These are phyloP conservation scores for Suillus cothurnatus DNA, from an alignment of 768 basidiomycete genomes.

Conservation along the genomic window DNA sequence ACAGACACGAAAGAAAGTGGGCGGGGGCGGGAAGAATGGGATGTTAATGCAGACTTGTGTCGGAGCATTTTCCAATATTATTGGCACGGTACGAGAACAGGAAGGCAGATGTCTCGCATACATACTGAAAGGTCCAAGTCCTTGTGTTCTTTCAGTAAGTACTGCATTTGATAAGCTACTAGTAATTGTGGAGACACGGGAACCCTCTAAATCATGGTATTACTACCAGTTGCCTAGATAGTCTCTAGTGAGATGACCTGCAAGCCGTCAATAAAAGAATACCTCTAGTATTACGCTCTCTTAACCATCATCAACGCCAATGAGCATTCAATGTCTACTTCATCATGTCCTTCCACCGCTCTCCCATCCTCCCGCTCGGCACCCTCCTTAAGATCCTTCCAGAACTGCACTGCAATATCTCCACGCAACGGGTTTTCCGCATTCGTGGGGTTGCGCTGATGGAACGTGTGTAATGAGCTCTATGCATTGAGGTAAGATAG, in stretches of 20 bases:
- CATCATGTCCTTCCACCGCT: constrained; percentile 23
- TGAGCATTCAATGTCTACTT: constrained; percentile 44
- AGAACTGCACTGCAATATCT: constrained; percentile 66
- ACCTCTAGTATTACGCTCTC: neutral
- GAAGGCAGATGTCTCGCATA: too few species aligned
- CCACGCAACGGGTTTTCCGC: constrained; percentile 47
- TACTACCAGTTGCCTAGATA: neutral
- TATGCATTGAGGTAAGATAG: constrained; percentile 73
- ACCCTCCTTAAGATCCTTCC: constrained; percentile 51
- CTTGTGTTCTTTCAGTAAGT: neutral
- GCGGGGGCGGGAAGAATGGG: too few species aligned
- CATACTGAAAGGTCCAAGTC: neutral
- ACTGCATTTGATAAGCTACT: neutral
- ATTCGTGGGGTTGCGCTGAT: constrained; percentile 64
- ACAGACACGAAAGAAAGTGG: too few species aligned
- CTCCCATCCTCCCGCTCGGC: constrained; percentile 29
- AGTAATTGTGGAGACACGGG: neutral
- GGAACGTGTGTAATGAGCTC: constrained; percentile 69
- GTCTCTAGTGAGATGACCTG: neutral
- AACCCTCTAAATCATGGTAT: neutral
- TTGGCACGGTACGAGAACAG: too few species aligned
- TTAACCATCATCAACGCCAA: constrained; percentile 30
- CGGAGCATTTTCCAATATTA: too few species aligned
- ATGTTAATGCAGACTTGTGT: too few species aligned
- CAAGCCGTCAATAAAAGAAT: neutral